Conservation (phyloP, 148 eudicot species). For the Rheum nobile region DNA sequence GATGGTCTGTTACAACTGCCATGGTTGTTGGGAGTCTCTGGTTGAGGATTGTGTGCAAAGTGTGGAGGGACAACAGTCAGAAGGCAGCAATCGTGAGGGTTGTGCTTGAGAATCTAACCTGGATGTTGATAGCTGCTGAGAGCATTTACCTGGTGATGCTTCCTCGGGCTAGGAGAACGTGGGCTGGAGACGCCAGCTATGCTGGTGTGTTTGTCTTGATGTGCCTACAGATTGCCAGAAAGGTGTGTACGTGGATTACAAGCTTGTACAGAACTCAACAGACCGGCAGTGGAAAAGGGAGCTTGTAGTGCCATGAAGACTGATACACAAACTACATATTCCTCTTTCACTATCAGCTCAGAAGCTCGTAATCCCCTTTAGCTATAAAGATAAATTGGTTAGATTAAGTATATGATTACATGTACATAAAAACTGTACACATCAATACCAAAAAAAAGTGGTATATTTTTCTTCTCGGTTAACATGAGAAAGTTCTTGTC, state of each 20-base stretch:
- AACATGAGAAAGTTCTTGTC: too few species aligned
- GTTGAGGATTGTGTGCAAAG: slow-evolving; percentile 26
- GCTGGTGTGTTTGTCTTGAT: slow-evolving; percentile 28
- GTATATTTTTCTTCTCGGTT: too few species aligned
- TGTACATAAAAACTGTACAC: too few species aligned
- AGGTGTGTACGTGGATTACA: slow-evolving; percentile 13
- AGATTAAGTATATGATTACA: too few species aligned
- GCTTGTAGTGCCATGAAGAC: too few species aligned
- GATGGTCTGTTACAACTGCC: slow-evolving; percentile 39
- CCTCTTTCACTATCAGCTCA: too few species aligned
- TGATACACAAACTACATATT: too few species aligned
- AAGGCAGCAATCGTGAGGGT: slow-evolving; percentile 14
- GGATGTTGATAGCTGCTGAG: slow-evolving; percentile 31
- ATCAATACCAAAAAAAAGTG: too few species aligned
- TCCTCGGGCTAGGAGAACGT: slow-evolving; percentile 17
- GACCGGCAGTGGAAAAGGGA: too few species aligned
- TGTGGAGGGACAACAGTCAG: slow-evolving; percentile 15
- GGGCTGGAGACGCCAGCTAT: slow-evolving; percentile 18
- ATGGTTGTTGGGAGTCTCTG: slow-evolving; percentile 25
- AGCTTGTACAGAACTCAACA: too few species aligned
- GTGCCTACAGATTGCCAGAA: slow-evolving; percentile 25
- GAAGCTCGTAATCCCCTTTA: too few species aligned
- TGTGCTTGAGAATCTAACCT: slow-evolving; percentile 24
- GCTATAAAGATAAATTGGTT: too few species aligned
- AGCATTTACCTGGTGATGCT: slow-evolving; percentile 20